These are phyloP conservation scores for Colletotrichum chlorophyti DNA, from an alignment of 2,329 filamentous ascomycete species.

Conservation along the genomic window DNA sequence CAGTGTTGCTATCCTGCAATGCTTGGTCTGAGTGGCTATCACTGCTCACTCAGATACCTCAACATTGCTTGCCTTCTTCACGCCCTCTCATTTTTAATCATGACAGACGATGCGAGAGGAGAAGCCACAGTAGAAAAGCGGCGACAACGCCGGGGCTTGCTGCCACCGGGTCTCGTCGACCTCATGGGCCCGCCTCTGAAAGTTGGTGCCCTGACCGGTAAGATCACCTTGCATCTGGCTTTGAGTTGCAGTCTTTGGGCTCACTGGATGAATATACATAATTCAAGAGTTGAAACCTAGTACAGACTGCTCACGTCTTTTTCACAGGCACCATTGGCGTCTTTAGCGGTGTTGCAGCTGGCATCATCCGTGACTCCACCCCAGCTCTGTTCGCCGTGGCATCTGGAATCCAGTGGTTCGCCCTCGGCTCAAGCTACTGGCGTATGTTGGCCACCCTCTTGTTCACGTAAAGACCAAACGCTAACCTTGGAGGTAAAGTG, in stretches of 20 bases:
- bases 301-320: constrained; percentile 32
- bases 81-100: constrained; percentile 27
- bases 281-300: no score
- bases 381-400: constrained; percentile 75
- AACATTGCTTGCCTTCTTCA: background rate
- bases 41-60: background rate
- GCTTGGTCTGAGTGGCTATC: no score
- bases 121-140: background rate
- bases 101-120: constrained; percentile 19
- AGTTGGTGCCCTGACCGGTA: constrained; percentile 67
- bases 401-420: constrained; percentile 82
- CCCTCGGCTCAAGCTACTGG: constrained; percentile 79
- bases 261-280: no score
- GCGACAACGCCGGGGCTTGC: constrained; percentile 40
- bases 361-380: constrained; percentile 72
- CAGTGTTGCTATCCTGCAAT: no score
- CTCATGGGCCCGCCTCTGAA: constrained; percentile 60
- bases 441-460: constrained; percentile 53
- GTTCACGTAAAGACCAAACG: background rate
- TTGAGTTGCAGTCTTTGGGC: no score
- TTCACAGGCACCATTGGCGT: constrained; percentile 64
- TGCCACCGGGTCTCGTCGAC: constrained; percentile 51
- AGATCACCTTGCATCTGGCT: no score
- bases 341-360: constrained; percentile 71
- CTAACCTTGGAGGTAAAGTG: constrained; percentile 43